These are phyloP conservation scores for Hirschfeldia incana DNA, from an alignment of 345 rosid genomes.

Conservation along the genomic window DNA sequence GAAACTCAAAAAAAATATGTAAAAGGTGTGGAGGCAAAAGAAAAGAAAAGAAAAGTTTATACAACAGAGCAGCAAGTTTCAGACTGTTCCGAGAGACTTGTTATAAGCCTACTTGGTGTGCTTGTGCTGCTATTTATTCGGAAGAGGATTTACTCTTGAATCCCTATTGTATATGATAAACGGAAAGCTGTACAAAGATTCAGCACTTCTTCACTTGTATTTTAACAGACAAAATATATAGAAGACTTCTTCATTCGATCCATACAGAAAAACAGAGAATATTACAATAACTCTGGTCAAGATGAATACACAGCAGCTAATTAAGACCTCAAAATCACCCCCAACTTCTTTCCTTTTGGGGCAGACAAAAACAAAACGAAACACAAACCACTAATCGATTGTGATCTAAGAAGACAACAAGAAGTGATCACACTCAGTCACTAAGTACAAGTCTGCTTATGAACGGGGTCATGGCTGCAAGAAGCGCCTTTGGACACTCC, in stretches of 20 bases:
- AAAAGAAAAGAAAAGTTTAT: background rate
- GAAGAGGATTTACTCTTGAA: constrained; percentile 23
- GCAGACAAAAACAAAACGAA: constrained; percentile 11
- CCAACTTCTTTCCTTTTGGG: constrained; percentile 32
- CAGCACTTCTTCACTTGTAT: background rate
- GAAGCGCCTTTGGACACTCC: constrained; percentile 92
- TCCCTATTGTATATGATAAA: too few species aligned
- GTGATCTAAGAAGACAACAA: constrained; percentile 38
- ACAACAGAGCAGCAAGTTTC: background rate
- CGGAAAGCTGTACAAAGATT: background rate
- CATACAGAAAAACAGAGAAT: constrained; percentile 12
- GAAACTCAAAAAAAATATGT: background rate
- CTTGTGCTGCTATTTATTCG: constrained; percentile 35
- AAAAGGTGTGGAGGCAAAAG: background rate
- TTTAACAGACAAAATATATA: constrained; percentile 8
- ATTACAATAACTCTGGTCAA: constrained; percentile 32
- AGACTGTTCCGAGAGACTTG: constrained; percentile 40
- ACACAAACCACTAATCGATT: constrained; percentile 29
- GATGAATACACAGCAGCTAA: constrained; percentile 11
- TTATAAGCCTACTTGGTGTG: constrained; percentile 24
- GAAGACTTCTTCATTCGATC: background rate
- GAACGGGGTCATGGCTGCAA: constrained; percentile 84
- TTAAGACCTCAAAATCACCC: constrained; percentile 26
- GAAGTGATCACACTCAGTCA: constrained; percentile 47
- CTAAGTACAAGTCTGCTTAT: constrained; percentile 58